Percentiles rank a stretch among this genome's conserved stretches.
These are phyloP conservation scores for Ceratocystis cacaofunesta DNA, from an alignment of 2,329 filamentous ascomycete genomes.

Conservation along the genomic window DNA sequence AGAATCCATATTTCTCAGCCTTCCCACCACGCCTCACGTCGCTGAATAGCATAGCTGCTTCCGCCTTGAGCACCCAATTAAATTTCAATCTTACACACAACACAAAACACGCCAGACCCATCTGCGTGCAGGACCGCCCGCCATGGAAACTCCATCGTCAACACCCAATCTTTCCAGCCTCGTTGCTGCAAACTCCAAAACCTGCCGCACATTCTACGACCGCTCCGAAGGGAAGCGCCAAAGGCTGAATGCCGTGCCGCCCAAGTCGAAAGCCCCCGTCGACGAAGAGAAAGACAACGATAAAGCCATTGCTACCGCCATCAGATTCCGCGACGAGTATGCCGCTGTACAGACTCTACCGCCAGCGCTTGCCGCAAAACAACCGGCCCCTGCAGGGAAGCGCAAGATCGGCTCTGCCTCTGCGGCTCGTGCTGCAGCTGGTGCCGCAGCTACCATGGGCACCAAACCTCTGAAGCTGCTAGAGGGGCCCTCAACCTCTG, in stretches of 20 bases:
- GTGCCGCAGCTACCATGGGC: slow-evolving; percentile 24
- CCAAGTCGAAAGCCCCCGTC: neutral
- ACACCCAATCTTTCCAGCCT: slow-evolving; percentile 14
- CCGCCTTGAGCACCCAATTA: neutral
- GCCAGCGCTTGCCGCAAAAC: slow-evolving; percentile 61
- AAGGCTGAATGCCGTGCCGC: slow-evolving; percentile 26
- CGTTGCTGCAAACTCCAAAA: slow-evolving; percentile 16
- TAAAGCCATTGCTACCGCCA: slow-evolving; percentile 25
- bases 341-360: slow-evolving; percentile 63
- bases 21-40: neutral
- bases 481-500: slow-evolving; percentile 32
- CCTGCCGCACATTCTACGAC: slow-evolving; percentile 15
- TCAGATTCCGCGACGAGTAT: slow-evolving; percentile 59
- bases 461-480: slow-evolving; percentile 24
- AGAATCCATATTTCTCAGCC: neutral
- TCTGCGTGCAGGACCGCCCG: neutral
- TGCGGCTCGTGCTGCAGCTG: slow-evolving; percentile 1
- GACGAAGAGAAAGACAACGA: neutral
- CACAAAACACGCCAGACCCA: neutral
- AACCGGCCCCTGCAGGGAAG: slow-evolving; percentile 33
- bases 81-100: neutral
- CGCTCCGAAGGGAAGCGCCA: slow-evolving; percentile 26
- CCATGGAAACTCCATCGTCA: slow-evolving; percentile 12
- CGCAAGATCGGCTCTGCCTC: slow-evolving; percentile 11
- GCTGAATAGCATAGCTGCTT: neutral